These are phyloP conservation scores for Salix purpurea DNA, from an alignment of 345 rosid species.

Conservation along the genomic window DNA sequence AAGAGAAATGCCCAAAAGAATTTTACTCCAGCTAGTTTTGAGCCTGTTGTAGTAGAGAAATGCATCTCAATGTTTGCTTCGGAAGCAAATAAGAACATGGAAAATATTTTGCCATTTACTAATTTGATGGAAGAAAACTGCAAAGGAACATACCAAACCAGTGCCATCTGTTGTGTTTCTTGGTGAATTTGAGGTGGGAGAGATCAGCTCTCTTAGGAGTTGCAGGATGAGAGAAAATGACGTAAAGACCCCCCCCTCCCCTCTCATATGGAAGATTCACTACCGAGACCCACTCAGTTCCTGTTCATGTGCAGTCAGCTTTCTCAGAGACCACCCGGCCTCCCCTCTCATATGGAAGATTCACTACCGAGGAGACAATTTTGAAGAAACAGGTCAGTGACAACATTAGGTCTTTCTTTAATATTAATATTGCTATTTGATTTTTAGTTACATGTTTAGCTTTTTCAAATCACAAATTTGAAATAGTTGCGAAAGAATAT, in stretches of 20 bases:
- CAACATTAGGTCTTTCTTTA: neutral
- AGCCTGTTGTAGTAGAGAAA: neutral
- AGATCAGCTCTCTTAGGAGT: slow-evolving; percentile 26
- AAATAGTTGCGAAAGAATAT: too few species aligned
- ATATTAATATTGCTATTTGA: too few species aligned
- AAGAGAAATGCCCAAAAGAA: slow-evolving; percentile 1
- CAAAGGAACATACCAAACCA: slow-evolving; percentile 6
- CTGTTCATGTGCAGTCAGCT: slow-evolving; percentile 9
- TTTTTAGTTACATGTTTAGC: neutral
- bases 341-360: neutral
- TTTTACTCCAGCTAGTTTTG: neutral
- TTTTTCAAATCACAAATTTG: neutral
- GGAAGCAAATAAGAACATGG: slow-evolving; percentile 5
- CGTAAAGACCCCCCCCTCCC: neutral
- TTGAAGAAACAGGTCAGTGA: slow-evolving; percentile 16
- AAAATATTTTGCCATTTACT: neutral
- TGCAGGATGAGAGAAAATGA: slow-evolving; percentile 19
- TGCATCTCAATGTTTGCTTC: neutral
- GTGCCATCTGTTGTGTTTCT: slow-evolving; percentile 46
- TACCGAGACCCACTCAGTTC: slow-evolving; percentile 6
- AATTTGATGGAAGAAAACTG: slow-evolving; percentile 14
- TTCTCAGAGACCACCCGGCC: slow-evolving; percentile 13
- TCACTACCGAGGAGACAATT: slow-evolving; percentile 12
- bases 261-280: too few species aligned
- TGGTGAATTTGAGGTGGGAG: slow-evolving; percentile 41